phyloP scores from a whole-genome alignment of 2,329 filamentous ascomycete genomes.

The Chaetomium globosum region DNA sequence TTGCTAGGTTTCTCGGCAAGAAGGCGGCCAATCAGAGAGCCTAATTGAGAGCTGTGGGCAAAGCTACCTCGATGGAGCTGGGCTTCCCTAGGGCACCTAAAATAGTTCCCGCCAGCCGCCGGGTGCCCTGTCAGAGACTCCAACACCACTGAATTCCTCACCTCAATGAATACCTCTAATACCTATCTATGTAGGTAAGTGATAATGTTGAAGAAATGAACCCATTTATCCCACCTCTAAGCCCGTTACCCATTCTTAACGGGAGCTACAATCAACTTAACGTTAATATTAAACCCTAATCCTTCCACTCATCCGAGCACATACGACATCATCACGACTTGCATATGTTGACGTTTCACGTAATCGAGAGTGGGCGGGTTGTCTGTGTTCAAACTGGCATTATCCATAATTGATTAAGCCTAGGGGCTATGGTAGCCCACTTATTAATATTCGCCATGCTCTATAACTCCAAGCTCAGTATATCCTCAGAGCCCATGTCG shows the following conservation, averaged over 20 bases:
- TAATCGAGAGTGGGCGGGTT: not conserved
- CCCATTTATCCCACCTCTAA: no score
- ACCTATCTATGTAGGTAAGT: no score
- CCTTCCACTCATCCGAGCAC: no score
- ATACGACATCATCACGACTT: no score
- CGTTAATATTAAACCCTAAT: not conserved
- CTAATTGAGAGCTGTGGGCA: slow-evolving; percentile 33
- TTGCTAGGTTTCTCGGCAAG: slow-evolving; percentile 31
- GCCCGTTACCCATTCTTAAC: no score
- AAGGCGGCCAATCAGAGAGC: slow-evolving; percentile 36
- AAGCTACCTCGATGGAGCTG: slow-evolving; percentile 27
- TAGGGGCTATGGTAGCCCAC: not conserved
- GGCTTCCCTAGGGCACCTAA: slow-evolving; percentile 12
- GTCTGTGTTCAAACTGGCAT: not conserved
- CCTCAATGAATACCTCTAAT: no score
- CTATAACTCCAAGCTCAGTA: not conserved
- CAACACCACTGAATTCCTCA: no score
- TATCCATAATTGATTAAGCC: not conserved
- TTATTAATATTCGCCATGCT: not conserved
- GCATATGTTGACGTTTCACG: not conserved
- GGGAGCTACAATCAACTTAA: no score
- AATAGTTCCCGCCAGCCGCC: not conserved
- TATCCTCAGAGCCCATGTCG: not conserved
- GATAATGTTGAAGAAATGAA: no score
- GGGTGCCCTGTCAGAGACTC: no score